Percentiles rank a stretch among this genome's conserved stretches.
Evolutionary conservation across 768 basidiomycete species (phyloP).

Genomic region (Panaeolus cyanescens): DNA sequence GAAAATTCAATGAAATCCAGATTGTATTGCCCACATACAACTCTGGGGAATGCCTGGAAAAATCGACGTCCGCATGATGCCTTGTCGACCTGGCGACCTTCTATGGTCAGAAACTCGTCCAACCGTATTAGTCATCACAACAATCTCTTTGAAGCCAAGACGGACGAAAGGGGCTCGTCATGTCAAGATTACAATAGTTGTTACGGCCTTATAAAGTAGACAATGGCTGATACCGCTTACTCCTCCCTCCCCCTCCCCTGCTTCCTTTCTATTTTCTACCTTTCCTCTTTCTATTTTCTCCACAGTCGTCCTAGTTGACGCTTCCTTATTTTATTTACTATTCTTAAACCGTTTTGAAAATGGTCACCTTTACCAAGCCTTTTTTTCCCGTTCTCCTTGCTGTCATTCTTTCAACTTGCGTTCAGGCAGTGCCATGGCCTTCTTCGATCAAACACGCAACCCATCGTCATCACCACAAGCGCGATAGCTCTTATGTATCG

Average conservation of each 20-base stretch:
- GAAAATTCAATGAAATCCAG: too few relatives aligned
- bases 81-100: not conserved
- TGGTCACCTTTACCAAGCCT: constrained; percentile 25
- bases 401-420: constrained; percentile 19
- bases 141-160: not conserved
- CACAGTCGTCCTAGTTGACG: not conserved
- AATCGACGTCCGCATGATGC: not conserved
- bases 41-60: not conserved
- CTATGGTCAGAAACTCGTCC: not conserved
- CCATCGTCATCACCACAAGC: constrained; percentile 24
- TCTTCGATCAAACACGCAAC: constrained; percentile 28
- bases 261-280: constrained; percentile 8
- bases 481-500: constrained; percentile 19
- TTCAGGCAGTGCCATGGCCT: constrained; percentile 34
- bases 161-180: not conserved
- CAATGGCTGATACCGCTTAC: not conserved
- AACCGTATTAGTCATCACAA: not conserved
- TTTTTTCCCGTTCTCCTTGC: constrained; percentile 27
- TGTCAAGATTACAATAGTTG: not conserved
- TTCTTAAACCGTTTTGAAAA: constrained; percentile 25
- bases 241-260: constrained; percentile 4
- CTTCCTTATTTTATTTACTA: constrained; percentile 1
- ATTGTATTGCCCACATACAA: too few relatives aligned
- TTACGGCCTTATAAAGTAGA: not conserved
- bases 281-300: constrained; percentile 5